Conservation (phyloP, 2,329 filamentous ascomycete genomes). For the Graphilbum ipis-grandicollis region DNA sequence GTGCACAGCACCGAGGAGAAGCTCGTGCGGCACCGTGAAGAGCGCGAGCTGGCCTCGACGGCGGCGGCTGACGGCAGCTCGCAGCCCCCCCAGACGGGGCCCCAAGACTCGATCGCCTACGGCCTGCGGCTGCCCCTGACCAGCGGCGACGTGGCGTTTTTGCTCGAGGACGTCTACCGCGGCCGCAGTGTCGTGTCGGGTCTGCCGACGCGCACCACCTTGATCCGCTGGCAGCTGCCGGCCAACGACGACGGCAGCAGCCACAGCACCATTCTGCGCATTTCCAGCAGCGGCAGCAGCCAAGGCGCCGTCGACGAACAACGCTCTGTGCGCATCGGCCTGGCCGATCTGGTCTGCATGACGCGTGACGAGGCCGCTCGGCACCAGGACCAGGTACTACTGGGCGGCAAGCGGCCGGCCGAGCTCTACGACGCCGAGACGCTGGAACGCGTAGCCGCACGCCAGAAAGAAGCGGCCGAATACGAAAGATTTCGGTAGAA, state of each 20-base stretch:
- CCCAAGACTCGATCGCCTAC: slow-evolving; percentile 31
- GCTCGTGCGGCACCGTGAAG: slow-evolving; percentile 29
- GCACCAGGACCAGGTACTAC: slow-evolving; percentile 68
- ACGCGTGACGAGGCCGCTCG: slow-evolving; percentile 73
- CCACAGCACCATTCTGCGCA: slow-evolving; percentile 15
- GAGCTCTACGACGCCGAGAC: slow-evolving; percentile 58
- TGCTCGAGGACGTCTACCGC: slow-evolving; percentile 77
- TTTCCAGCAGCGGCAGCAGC: slow-evolving; percentile 46
- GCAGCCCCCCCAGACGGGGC: slow-evolving; percentile 20
- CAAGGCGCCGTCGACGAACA: slow-evolving; percentile 50
- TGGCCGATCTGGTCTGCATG: slow-evolving; percentile 71
- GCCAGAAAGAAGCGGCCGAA: slow-evolving; percentile 47
- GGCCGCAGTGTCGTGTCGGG: slow-evolving; percentile 73
- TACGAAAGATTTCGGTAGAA: slow-evolving; percentile 29
- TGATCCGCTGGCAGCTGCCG: slow-evolving; percentile 55
- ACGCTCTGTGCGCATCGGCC: slow-evolving; percentile 50
- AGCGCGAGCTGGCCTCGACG: neutral
- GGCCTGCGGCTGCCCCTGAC: slow-evolving; percentile 70
- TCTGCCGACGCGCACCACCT: slow-evolving; percentile 56
- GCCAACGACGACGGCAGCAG: slow-evolving; percentile 21
- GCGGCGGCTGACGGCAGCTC: neutral
- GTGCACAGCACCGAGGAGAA: slow-evolving; percentile 70
- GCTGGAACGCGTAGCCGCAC: slow-evolving; percentile 47
- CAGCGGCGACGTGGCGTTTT: slow-evolving; percentile 65
- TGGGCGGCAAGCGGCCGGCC: slow-evolving; percentile 45